These are phyloP conservation scores for Castanea crenata DNA, from an alignment of 306 rosid genomes.

Conservation along the genomic window DNA sequence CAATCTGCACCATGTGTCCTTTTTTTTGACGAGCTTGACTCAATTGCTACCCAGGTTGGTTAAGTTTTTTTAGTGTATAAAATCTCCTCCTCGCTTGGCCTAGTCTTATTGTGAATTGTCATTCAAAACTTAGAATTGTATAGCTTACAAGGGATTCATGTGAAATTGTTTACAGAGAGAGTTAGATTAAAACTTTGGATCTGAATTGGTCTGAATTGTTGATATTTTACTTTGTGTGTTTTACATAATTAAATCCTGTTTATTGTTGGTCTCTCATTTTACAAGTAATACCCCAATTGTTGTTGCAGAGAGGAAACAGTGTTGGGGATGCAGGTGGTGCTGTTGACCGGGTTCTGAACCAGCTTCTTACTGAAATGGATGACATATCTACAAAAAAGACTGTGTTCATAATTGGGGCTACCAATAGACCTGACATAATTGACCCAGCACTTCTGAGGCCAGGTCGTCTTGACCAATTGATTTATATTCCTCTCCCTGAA, in stretches of 20 bases:
- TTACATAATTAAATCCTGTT: background rate
- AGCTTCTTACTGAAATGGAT: conserved; percentile 60
- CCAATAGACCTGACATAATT: conserved; percentile 58
- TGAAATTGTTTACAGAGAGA: background rate
- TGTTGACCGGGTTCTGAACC: conserved; percentile 55
- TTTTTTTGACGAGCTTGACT: conserved; percentile 63
- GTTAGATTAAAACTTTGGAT: background rate
- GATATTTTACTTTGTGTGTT: background rate
- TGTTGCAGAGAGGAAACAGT: conserved; percentile 50
- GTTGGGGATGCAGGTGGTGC: conserved; percentile 59
- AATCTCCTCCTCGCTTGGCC: background rate
- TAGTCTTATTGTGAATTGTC: background rate
- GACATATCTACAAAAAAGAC: conserved; percentile 60
- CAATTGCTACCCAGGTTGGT: conserved; percentile 57
- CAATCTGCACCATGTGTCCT: conserved; percentile 59
- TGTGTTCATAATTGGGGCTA: conserved; percentile 58
- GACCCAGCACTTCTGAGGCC: conserved; percentile 61
- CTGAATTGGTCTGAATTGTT: background rate
- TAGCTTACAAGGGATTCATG: background rate
- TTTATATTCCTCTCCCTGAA: conserved; percentile 63
- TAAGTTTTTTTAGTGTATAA: background rate
- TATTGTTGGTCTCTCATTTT: background rate
- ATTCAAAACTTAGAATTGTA: background rate
- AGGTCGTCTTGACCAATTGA: conserved; percentile 58
- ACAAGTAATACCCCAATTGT: background rate